Conservation (phyloP, 257 asterid genomes). For the Solanum piurae region DNA sequence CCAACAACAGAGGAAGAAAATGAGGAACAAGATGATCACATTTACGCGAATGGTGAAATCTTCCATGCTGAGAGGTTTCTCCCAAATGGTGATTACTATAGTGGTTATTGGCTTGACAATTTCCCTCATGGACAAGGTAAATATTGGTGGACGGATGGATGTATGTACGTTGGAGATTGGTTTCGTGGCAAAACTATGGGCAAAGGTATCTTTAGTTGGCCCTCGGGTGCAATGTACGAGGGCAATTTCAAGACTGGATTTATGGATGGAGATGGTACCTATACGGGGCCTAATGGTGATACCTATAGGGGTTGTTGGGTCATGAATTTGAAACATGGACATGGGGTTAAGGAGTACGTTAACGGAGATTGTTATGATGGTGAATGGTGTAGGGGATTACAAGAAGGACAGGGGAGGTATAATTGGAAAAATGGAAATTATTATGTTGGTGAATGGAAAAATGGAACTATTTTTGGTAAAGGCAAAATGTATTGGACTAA, state of each 20-base stretch:
- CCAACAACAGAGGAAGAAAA: conserved; percentile 16
- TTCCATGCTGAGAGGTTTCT: conserved; percentile 68
- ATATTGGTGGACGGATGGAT: conserved; percentile 93
- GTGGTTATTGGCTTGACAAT: conserved; percentile 67
- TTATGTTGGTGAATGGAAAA: conserved; percentile 72
- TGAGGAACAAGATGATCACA: conserved; percentile 25
- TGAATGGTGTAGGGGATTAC: conserved; percentile 74
- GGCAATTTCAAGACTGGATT: conserved; percentile 83
- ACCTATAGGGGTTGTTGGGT: conserved; percentile 64
- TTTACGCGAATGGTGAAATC: conserved; percentile 40
- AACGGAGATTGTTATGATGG: conserved; percentile 78
- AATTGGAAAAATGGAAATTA: conserved; percentile 62
- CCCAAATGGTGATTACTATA: conserved; percentile 79
- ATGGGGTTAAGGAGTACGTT: conserved; percentile 45
- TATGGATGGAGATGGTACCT: conserved; percentile 89
- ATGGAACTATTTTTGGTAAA: conserved; percentile 52
- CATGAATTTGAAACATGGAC: conserved; percentile 77
- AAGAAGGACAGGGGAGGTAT: conserved; percentile 73
- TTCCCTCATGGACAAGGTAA: conserved; percentile 84
- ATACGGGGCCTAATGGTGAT: conserved; percentile 52
- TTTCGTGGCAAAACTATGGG: conserved; percentile 75
- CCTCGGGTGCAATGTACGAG: conserved; percentile 70
- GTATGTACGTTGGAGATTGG: conserved; percentile 91
- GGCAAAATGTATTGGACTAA: conserved; percentile 61
- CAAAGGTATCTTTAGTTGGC: conserved; percentile 71